Percentiles rank a stretch among this genome's conserved stretches.
phyloP scores from a whole-genome alignment of 2,329 filamentous ascomycete genomes.

The Sclerotinia glacialis region DNA sequence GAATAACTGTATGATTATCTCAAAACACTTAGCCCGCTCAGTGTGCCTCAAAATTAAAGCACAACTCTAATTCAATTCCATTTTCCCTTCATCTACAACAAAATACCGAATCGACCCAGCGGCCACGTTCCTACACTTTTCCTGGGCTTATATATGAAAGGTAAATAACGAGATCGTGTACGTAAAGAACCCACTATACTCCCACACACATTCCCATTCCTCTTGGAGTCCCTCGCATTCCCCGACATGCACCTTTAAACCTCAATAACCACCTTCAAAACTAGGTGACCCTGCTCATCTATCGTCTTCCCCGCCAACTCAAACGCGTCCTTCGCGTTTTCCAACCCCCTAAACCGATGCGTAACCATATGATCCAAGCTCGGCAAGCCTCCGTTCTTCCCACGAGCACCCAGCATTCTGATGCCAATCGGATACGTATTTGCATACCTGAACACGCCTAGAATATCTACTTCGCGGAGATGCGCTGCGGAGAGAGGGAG shows the following conservation, averaged over 20 bases:
- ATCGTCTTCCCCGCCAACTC: conserved; percentile 66
- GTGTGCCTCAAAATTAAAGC: neutral
- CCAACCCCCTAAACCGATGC: conserved; percentile 65
- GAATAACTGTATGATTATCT: neutral
- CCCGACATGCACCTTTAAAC: conserved; percentile 39
- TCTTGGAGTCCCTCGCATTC: neutral
- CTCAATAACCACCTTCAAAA: conserved; percentile 69
- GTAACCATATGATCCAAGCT: conserved; percentile 71
- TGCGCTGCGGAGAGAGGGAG: conserved; percentile 70
- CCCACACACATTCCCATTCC: neutral
- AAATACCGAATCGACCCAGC: neutral
- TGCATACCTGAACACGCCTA: conserved; percentile 76
- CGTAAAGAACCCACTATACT: neutral
- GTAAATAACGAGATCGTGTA: neutral
- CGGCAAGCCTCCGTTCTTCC: conserved; percentile 45
- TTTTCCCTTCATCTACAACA: neutral
- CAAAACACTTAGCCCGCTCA: neutral
- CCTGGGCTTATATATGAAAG: neutral
- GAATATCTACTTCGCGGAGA: conserved; percentile 71
- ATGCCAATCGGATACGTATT: conserved; percentile 75
- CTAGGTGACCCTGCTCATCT: conserved; percentile 65
- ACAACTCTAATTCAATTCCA: neutral
- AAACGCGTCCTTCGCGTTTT: conserved; percentile 61
- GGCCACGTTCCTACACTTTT: neutral
- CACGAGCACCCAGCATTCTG: conserved; percentile 51